Evolutionary conservation across 2,329 filamentous ascomycete genomes (phyloP).

Genomic region (Geosmithia flava): DNA sequence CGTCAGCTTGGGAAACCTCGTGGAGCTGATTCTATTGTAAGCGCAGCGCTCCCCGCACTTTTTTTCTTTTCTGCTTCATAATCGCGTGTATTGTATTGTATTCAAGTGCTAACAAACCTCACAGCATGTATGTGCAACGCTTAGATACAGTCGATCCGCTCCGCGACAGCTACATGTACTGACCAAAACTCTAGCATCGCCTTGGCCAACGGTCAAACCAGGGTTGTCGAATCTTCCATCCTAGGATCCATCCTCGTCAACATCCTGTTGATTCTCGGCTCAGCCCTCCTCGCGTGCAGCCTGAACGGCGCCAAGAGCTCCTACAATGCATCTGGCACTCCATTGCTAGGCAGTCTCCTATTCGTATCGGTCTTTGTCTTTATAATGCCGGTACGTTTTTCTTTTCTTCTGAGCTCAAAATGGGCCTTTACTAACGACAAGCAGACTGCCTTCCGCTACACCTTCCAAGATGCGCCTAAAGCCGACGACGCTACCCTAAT

Average conservation of each 20-base stretch:
- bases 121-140: too few relatives aligned
- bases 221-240: constrained; percentile 64
- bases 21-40: constrained; percentile 48
- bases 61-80: too few relatives aligned
- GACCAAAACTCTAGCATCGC: too few relatives aligned
- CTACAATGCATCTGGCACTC: constrained; percentile 17
- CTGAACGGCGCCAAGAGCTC: constrained; percentile 54
- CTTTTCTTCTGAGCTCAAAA: not conserved
- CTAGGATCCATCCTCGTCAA: constrained; percentile 71
- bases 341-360: constrained; percentile 21
- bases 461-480: constrained; percentile 42
- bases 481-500: constrained; percentile 52
- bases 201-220: constrained; percentile 47
- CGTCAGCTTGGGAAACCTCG: constrained; percentile 49
- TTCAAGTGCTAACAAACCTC: not conserved
- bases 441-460: constrained; percentile 27
- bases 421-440: not conserved
- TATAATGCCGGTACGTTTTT: constrained; percentile 19
- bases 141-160: too few relatives aligned
- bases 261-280: constrained; percentile 61
- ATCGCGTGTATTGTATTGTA: too few relatives aligned
- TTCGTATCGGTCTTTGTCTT: constrained; percentile 25
- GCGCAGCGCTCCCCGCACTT: constrained; percentile 5
- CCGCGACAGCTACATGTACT: too few relatives aligned
- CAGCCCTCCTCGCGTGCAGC: constrained; percentile 60